Percentiles rank a stretch among this genome's conserved stretches.
phyloP scores from a whole-genome alignment of 2,329 filamentous ascomycete genomes.

The Fusarium denticulatum region DNA sequence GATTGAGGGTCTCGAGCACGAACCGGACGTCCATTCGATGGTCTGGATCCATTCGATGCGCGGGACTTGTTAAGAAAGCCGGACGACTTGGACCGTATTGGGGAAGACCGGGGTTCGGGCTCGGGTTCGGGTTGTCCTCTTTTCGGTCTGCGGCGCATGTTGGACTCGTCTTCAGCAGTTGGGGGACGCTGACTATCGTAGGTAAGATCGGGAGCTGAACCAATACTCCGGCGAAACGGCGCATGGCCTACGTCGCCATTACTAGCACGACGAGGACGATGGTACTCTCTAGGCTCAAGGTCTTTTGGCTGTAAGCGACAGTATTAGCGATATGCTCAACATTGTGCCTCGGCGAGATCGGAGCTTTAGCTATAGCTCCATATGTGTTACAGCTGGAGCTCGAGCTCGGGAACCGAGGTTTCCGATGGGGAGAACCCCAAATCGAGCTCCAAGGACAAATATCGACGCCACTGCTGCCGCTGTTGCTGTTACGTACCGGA shows the following conservation, averaged over 20 bases:
- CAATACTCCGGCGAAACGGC: conserved; percentile 43
- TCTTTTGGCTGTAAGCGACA: conserved; percentile 19
- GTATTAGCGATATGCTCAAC: conserved; percentile 16
- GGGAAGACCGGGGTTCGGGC: conserved; percentile 26
- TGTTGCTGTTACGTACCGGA: conserved; percentile 31
- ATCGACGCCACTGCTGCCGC: background rate
- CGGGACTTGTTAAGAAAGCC: conserved; percentile 26
- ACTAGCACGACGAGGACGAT: conserved; percentile 34
- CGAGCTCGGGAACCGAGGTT: conserved; percentile 8
- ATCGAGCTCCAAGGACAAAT: background rate
- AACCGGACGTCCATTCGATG: conserved; percentile 28
- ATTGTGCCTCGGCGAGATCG: conserved; percentile 11
- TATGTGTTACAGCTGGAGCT: conserved; percentile 18
- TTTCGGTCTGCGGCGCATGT: conserved; percentile 54
- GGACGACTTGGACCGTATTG: conserved; percentile 29
- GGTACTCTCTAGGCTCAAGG: conserved; percentile 31
- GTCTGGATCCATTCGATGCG: conserved; percentile 25
- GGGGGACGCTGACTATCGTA: conserved; percentile 30
- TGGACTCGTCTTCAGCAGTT: conserved; percentile 33
- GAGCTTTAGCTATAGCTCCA: conserved; percentile 22
- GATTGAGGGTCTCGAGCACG: conserved; percentile 51
- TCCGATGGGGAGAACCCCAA: background rate
- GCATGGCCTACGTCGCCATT: conserved; percentile 23
- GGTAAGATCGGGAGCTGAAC: conserved; percentile 50
- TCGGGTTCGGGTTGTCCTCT: conserved; percentile 50